Evolutionary conservation across 2,329 filamentous ascomycete species (phyloP).

Genomic region (Venturia pyrina): DNA sequence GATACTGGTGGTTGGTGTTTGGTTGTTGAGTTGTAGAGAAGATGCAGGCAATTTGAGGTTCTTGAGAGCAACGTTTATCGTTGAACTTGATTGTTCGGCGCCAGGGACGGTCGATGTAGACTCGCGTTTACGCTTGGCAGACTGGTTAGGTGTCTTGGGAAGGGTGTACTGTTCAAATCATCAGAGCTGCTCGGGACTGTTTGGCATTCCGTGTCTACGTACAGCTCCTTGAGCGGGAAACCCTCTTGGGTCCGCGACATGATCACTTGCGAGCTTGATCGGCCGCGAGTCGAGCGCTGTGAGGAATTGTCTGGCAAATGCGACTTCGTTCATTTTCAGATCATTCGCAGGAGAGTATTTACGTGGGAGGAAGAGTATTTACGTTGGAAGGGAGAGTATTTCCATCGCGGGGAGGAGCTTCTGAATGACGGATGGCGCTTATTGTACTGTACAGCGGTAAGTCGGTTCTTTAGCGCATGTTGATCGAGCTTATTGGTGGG

Average conservation of each 20-base stretch:
- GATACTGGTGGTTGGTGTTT: slow-evolving; percentile 60
- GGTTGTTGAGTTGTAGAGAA: slow-evolving; percentile 52
- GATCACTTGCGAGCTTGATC: slow-evolving; percentile 73
- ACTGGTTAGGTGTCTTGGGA: slow-evolving; percentile 51
- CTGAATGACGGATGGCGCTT: neutral
- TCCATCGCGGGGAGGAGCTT: neutral
- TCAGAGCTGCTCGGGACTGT: slow-evolving; percentile 17
- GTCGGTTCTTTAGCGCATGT: neutral
- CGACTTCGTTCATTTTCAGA: slow-evolving; percentile 49
- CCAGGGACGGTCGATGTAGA: slow-evolving; percentile 32
- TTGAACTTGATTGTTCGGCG: slow-evolving; percentile 34
- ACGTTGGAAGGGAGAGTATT: neutral
- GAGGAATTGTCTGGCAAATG: slow-evolving; percentile 79
- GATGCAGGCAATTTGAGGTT: slow-evolving; percentile 67
- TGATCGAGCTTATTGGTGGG: neutral
- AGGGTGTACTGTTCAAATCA: slow-evolving; percentile 52
- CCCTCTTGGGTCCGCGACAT: slow-evolving; percentile 75
- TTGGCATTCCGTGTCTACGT: slow-evolving; percentile 31
- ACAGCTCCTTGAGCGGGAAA: slow-evolving; percentile 72
- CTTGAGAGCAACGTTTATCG: slow-evolving; percentile 52
- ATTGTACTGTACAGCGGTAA: no score
- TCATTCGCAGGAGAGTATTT: neutral
- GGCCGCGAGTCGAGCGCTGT: slow-evolving; percentile 68
- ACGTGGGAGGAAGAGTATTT: no score
- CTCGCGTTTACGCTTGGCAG: slow-evolving; percentile 22